A percentile compares a stretch with the other conserved stretches of the same genome.
Conservation (phyloP, 2,329 filamentous ascomycete genomes). For the Penicillium brasilianum region DNA sequence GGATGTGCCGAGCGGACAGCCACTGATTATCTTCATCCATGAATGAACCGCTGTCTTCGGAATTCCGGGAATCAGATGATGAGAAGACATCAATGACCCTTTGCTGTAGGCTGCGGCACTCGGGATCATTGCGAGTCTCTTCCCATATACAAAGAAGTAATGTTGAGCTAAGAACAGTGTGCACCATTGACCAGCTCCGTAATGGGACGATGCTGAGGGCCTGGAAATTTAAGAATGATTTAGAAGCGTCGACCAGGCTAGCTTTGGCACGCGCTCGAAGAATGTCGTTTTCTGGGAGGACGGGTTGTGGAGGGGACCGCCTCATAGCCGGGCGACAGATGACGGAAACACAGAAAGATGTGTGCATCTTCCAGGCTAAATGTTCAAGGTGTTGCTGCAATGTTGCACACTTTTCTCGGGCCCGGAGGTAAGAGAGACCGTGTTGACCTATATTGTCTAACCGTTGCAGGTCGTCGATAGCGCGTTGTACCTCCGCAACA, state of each 20-base stretch:
- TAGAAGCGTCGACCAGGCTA: conserved; percentile 36
- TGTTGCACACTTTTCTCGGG: conserved; percentile 43
- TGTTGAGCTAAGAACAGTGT: conserved; percentile 41
- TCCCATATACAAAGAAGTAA: conserved; percentile 43
- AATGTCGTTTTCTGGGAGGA: conserved; percentile 7
- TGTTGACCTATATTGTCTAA: conserved; percentile 54
- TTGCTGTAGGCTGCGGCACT: conserved; percentile 38
- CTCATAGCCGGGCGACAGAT: conserved; percentile 62
- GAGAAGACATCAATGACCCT: conserved; percentile 39
- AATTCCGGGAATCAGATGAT: conserved; percentile 19
- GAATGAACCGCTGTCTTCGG: conserved; percentile 15
- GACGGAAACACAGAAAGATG: conserved; percentile 60
- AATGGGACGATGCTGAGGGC: conserved; percentile 38
- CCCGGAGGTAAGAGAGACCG: conserved; percentile 57
- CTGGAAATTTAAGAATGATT: conserved; percentile 41
- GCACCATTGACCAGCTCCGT: conserved; percentile 43
- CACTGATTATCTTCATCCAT: conserved; percentile 33
- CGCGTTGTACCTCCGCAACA: conserved; percentile 14
- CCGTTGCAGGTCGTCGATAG: conserved; percentile 45
- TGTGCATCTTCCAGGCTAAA: conserved; percentile 57
- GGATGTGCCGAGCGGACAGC: conserved; percentile 38
- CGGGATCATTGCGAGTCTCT: conserved; percentile 41
- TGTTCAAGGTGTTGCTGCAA: conserved; percentile 59
- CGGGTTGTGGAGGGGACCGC: conserved; percentile 15
- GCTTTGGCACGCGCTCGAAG: conserved; percentile 32